Conservation (phyloP, 2,329 filamentous ascomycete genomes). For the Pseudohalonectria lignicola region DNA sequence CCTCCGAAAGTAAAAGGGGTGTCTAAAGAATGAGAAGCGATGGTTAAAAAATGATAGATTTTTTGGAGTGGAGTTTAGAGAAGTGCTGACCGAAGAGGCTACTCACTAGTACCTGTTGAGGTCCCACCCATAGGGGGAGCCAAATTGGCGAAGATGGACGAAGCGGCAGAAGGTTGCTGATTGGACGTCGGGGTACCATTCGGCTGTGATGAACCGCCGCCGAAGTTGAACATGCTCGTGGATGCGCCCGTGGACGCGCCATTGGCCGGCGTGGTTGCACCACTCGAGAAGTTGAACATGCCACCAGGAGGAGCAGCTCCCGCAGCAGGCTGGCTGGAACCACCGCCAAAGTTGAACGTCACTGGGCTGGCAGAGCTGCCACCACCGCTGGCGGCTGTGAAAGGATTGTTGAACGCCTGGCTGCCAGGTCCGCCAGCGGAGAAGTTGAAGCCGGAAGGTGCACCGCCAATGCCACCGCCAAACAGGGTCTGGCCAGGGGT, state of each 20-base stretch:
- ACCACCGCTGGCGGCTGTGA: conserved; percentile 16
- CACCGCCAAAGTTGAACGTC: conserved; percentile 27
- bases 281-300: conserved; percentile 26
- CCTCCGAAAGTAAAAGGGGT: conserved; percentile 45
- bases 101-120: conserved; percentile 31
- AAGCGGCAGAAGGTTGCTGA: conserved; percentile 13
- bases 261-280: too few relatives aligned
- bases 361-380: conserved; percentile 11
- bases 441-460: conserved; percentile 20
- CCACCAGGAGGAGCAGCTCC: conserved; percentile 4
- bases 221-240: conserved; percentile 27
- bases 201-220: conserved; percentile 18
- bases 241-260: conserved; percentile 3
- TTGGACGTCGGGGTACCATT: conserved; percentile 14
- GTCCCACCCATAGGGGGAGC: conserved; percentile 21
- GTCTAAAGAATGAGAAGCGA: conserved; percentile 23
- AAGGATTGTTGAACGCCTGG: conserved; percentile 25
- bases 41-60: too few relatives aligned
- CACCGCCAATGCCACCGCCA: not conserved
- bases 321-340: conserved; percentile 4
- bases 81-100: too few relatives aligned
- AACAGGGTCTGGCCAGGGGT: too few relatives aligned
- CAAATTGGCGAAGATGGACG: conserved; percentile 18
- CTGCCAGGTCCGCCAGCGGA: conserved; percentile 19
- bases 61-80: too few relatives aligned